A percentile compares a stretch with the other conserved stretches of the same genome.
phyloP scores from a whole-genome alignment of 202 grass and related monocot genomes.

The Carex arenaria region DNA sequence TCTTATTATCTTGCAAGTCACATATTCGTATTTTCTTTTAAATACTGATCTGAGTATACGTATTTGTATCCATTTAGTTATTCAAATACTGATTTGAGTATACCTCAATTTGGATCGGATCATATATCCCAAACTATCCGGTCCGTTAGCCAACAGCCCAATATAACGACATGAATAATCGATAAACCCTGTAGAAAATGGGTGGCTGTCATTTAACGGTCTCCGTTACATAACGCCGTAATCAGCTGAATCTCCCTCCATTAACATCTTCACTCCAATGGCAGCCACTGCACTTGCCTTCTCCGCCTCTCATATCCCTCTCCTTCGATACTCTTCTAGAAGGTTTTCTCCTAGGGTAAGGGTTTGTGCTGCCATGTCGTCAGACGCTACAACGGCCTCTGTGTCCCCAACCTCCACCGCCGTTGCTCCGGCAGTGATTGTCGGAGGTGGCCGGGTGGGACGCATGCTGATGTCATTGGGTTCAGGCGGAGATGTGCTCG shows the following conservation, averaged over 20 bases:
- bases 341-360: not conserved
- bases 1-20: too few species aligned
- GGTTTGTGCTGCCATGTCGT: slow-evolving; percentile 25
- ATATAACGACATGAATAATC: not conserved
- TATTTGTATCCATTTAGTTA: too few species aligned
- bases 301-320: slow-evolving; percentile 8
- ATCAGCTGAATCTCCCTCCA: not conserved
- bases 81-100: too few species aligned
- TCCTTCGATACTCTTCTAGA: not conserved
- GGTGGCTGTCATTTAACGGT: slow-evolving; percentile 26
- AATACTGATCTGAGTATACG: too few species aligned
- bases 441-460: slow-evolving; percentile 66
- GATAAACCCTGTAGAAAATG: slow-evolving; percentile 25
- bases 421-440: slow-evolving; percentile 58
- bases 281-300: slow-evolving; percentile 39
- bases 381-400: slow-evolving; percentile 30
- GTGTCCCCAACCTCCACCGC: slow-evolving; percentile 2
- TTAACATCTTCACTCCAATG: slow-evolving; percentile 22
- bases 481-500: slow-evolving; percentile 44
- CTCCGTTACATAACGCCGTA: slow-evolving; percentile 7
- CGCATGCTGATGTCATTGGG: slow-evolving; percentile 61
- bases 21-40: too few species aligned
- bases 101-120: too few species aligned
- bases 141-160: too few species aligned
- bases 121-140: too few species aligned